Percentiles rank a stretch among this genome's conserved stretches.
Conservation (phyloP, 2,329 filamentous ascomycete species). For the Fusarium sp. region DNA sequence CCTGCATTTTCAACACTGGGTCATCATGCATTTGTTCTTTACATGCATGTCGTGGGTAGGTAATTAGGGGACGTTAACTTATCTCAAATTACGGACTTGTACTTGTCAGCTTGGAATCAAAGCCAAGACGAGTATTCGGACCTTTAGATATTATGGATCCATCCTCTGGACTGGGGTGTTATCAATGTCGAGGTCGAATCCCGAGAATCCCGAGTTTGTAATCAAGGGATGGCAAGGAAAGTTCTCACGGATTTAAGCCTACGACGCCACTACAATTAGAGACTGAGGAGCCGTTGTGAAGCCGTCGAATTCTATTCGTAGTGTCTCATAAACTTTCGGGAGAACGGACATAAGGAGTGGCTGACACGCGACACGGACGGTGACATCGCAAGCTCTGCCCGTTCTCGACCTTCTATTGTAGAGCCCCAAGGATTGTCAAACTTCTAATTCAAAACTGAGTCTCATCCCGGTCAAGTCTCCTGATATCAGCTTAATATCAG, state of each 20-base stretch:
- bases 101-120: background rate
- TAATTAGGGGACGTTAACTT: slow-evolving; percentile 6
- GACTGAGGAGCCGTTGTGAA: background rate
- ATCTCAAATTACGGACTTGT: slow-evolving; percentile 16
- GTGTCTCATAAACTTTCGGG: background rate
- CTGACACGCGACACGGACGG: background rate
- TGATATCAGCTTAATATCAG: background rate
- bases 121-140: slow-evolving; percentile 19
- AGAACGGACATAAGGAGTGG: background rate
- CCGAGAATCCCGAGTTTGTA: slow-evolving; percentile 1
- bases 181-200: background rate
- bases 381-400: background rate
- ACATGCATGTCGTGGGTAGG: background rate
- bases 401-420: background rate
- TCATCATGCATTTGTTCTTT: slow-evolving; percentile 1
- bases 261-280: background rate
- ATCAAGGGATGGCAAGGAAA: background rate
- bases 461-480: background rate
- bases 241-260: background rate
- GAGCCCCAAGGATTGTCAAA: background rate
- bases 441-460: background rate
- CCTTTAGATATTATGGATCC: slow-evolving; percentile 16
- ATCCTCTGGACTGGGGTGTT: background rate
- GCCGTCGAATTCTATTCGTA: background rate
- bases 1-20: background rate